A percentile compares a stretch with the other conserved stretches of the same genome.
Evolutionary conservation across 2,329 filamentous ascomycete genomes (phyloP).

Genomic region (Talaromyces rugulosus): DNA sequence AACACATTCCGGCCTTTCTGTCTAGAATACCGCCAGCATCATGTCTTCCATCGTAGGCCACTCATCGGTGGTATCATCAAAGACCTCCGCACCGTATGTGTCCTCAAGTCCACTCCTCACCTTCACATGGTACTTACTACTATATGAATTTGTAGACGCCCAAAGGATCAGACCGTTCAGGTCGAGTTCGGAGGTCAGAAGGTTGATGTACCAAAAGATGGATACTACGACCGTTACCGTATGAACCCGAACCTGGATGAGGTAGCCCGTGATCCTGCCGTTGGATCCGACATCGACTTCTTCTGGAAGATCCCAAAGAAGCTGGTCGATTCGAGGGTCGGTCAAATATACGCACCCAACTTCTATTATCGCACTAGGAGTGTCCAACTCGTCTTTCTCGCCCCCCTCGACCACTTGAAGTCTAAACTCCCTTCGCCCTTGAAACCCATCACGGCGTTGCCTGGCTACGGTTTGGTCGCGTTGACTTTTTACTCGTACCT

Average conservation of each 20-base stretch:
- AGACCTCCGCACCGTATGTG: neutral
- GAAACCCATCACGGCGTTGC: constrained; percentile 14
- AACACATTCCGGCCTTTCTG: neutral
- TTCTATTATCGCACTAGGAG: constrained; percentile 16
- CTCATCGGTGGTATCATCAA: neutral
- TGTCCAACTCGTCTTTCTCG: constrained; percentile 14
- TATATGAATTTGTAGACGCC: neutral
- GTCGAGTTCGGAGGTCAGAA: constrained; percentile 12
- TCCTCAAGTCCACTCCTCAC: neutral
- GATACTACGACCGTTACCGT: constrained; percentile 13
- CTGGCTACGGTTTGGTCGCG: constrained; percentile 14
- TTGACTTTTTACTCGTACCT: constrained; percentile 15
- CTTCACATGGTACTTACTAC: neutral
- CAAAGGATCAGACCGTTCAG: neutral
- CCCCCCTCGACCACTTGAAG: constrained; percentile 9
- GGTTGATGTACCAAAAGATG: constrained; percentile 9
- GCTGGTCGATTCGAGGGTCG: constrained; percentile 14
- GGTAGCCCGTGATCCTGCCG: constrained; percentile 12
- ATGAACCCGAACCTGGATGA: constrained; percentile 16
- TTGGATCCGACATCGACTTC: constrained; percentile 10
- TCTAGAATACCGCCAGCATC: neutral
- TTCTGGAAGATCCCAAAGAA: constrained; percentile 14
- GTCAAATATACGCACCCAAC: constrained; percentile 14
- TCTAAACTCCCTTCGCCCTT: constrained; percentile 14
- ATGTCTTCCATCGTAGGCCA: neutral